These are phyloP conservation scores for Coleophoma crateriformis DNA, from an alignment of 2,329 filamentous ascomycete species.

Conservation along the genomic window DNA sequence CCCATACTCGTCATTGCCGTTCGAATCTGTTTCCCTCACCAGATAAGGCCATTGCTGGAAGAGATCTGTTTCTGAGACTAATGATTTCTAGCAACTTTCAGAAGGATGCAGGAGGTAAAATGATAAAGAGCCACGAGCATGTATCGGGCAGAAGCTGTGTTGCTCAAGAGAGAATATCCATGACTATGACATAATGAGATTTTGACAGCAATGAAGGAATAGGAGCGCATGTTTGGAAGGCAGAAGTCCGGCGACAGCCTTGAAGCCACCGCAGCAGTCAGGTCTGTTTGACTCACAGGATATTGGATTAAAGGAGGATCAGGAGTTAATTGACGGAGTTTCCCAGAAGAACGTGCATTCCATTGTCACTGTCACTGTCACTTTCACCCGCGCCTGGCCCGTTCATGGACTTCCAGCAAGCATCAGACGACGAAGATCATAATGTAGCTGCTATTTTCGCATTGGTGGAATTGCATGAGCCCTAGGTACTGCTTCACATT, in stretches of 20 bases:
- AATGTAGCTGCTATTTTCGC: too few species aligned
- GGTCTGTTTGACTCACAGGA: not conserved
- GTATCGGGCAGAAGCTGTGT: slow-evolving; percentile 49
- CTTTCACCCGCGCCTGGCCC: too few species aligned
- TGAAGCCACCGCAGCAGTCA: slow-evolving; percentile 1
- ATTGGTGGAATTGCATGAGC: too few species aligned
- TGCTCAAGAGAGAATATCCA: slow-evolving; percentile 40
- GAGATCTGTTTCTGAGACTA: slow-evolving; percentile 31
- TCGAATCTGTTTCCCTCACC: slow-evolving; percentile 34
- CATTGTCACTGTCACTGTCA: too few species aligned
- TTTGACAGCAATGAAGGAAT: slow-evolving; percentile 38
- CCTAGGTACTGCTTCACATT: too few species aligned
- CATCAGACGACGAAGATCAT: too few species aligned
- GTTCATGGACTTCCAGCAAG: too few species aligned
- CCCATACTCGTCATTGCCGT: slow-evolving; percentile 27
- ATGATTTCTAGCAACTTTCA: slow-evolving; percentile 17
- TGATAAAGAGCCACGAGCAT: slow-evolving; percentile 47
- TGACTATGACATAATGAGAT: slow-evolving; percentile 38
- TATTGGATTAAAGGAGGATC: too few species aligned
- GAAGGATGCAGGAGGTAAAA: slow-evolving; percentile 45
- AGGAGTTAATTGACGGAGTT: too few species aligned
- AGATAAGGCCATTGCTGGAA: slow-evolving; percentile 40
- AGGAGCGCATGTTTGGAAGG: slow-evolving; percentile 9
- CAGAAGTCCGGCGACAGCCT: slow-evolving; percentile 10
- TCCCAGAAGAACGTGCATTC: too few species aligned